Conservation (phyloP, 441 rosid species). For the Populus trichocarpa region DNA sequence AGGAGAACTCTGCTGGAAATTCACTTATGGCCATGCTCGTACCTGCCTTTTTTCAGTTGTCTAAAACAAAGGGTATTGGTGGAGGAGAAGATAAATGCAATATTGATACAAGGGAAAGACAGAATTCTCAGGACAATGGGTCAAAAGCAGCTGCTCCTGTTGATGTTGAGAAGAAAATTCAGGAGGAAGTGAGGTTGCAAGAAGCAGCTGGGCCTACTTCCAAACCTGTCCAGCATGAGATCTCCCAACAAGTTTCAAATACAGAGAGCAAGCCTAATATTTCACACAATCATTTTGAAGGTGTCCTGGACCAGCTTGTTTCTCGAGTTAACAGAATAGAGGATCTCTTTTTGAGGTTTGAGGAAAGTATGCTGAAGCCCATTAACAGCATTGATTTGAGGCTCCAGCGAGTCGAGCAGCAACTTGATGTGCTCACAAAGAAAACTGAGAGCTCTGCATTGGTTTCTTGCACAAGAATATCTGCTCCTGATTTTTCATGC, state of each 20-base stretch:
- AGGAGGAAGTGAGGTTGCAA: conserved; percentile 27
- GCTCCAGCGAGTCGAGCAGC: conserved; percentile 69
- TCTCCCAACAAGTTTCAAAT: conserved; percentile 30
- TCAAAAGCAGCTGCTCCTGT: conserved; percentile 24
- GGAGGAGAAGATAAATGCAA: no score
- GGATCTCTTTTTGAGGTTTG: conserved; percentile 59
- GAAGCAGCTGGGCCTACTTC: conserved; percentile 22
- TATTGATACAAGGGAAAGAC: conserved; percentile 5
- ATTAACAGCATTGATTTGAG: conserved; percentile 67
- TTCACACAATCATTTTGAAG: conserved; percentile 39
- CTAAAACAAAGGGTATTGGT: no score
- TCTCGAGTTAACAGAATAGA: conserved; percentile 71
- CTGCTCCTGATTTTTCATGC: conserved; percentile 63
- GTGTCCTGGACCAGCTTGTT: conserved; percentile 59
- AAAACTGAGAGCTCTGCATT: conserved; percentile 37
- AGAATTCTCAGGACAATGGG: conserved; percentile 21
- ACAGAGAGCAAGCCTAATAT: conserved; percentile 25
- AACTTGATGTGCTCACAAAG: conserved; percentile 58
- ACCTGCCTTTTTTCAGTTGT: no score
- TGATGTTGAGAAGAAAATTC: conserved; percentile 17
- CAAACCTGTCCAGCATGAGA: conserved; percentile 27
- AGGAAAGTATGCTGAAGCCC: conserved; percentile 78
- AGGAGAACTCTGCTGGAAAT: no score
- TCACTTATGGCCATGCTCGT: no score
- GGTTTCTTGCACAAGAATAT: conserved; percentile 32